These are phyloP conservation scores for Xylariales sp. DNA, from an alignment of 2,329 filamentous ascomycete species.

Conservation along the genomic window DNA sequence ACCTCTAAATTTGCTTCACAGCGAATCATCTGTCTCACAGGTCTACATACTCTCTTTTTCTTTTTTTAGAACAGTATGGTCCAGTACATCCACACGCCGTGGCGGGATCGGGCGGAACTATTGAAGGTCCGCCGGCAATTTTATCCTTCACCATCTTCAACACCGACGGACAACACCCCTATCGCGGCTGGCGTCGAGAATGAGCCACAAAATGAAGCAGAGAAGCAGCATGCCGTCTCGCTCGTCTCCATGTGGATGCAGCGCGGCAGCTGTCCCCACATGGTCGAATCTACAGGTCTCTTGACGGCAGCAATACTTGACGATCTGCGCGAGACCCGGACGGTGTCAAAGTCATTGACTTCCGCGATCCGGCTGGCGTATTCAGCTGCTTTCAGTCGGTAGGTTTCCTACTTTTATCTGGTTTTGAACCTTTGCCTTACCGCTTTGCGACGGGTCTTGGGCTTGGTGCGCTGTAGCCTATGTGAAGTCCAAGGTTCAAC, in stretches of 20 bases:
- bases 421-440: constrained; percentile 6
- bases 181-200: constrained; percentile 9
- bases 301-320: constrained; percentile 65
- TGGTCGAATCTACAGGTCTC: constrained; percentile 74
- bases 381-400: constrained; percentile 70
- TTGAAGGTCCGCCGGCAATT: constrained; percentile 61
- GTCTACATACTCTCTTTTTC: no score
- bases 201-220: constrained; percentile 11
- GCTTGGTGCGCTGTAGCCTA: no score
- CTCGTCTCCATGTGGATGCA: constrained; percentile 66
- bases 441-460: no score
- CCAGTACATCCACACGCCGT: constrained; percentile 69
- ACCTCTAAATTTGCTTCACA: no score
- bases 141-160: constrained; percentile 41
- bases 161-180: constrained; percentile 10
- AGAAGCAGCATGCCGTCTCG: constrained; percentile 47
- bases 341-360: constrained; percentile 33
- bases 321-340: constrained; percentile 42
- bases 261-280: constrained; percentile 69
- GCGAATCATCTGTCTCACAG: no score
- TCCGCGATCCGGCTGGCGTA: constrained; percentile 67
- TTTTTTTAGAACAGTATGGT: no score
- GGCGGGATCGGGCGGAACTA: constrained; percentile 63
- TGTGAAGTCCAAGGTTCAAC: no score
- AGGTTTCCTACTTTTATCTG: constrained; percentile 25